Base-by-base conservation (phyloP, 257 asterid species). In the Nicotiana tabacum region DNA sequence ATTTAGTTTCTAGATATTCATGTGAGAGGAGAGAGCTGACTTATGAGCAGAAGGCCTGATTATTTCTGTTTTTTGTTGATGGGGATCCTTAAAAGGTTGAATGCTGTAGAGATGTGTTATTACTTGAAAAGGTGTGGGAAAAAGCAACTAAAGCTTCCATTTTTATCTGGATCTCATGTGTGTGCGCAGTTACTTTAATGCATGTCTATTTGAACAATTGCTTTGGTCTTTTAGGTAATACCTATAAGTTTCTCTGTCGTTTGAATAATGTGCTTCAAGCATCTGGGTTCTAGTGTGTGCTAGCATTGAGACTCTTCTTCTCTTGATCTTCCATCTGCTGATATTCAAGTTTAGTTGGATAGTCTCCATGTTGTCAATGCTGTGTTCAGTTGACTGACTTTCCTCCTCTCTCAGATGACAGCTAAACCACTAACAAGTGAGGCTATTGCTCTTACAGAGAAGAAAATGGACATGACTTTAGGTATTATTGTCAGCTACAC, bases 401-500 rank as follows among this genome's bases (percentile, higher is more conserved):
- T 39, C 30, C 77, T 85, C 33, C 83, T 64, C 83, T 33, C 82
- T 67, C 93, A 94, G 97, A 95, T 95, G 98, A 97, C 91, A 58
- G 77, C 92, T 79, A 90, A 90, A 85, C 89, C 92, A 55, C 79
- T 92, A 70, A 91, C 93, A 3, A 86, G 27, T 48, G 97, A 94
- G 90, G 91, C 95, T 53, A 88, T 95, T 89, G 98, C 97, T 57
- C 90, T 91, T 77, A 92, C 99, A 10, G 99, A 95, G 95, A 95
- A 95, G 92, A 95, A 95, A 91, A 95, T 94, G 95, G 94, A 90
- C 77, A 94, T 95, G 99, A 83, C 94, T 39, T 87, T 95, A 88
- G 99, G 99, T 95, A 64, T 24, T 90, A 65, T 6, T 55, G 61
- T 85, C 66, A 39, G 30, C 35, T 48, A 15, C 17, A 51, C 53